Percentiles rank a stretch among this genome's conserved stretches.
Conservation (phyloP, 163 green algal genomes). For the Volvox carteri region DNA sequence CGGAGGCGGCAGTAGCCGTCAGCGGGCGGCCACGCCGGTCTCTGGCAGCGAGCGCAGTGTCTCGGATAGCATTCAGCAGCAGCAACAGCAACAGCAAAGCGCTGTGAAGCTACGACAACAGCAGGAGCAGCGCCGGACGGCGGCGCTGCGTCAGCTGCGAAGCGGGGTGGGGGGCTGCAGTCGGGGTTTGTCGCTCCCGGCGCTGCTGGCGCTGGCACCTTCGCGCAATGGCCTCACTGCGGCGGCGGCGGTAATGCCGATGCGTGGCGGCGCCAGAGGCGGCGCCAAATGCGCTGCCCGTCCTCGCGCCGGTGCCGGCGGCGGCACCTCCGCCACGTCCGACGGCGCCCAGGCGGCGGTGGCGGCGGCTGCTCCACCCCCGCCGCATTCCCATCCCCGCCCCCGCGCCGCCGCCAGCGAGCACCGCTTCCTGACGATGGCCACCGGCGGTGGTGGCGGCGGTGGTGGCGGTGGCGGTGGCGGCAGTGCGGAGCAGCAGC, state of each 20-base stretch:
- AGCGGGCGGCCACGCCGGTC: not conserved
- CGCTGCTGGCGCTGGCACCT: constrained; percentile 11
- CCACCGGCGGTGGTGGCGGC: constrained; percentile 3
- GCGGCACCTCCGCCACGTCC: not conserved
- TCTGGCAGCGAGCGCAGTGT: constrained; percentile 6
- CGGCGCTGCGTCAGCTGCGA: constrained; percentile 3
- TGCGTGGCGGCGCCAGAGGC: not conserved
- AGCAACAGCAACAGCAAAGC: not conserved
- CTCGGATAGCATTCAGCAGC: not conserved
- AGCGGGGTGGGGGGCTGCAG: constrained; percentile 6
- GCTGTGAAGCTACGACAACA: not conserved
- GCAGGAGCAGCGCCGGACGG: not conserved
- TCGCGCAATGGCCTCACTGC: not conserved
- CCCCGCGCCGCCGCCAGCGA: constrained; percentile 42
- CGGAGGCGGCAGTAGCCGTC: not conserved
- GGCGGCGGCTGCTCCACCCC: not conserved
- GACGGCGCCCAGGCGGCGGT: not conserved
- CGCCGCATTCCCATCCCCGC: not conserved
- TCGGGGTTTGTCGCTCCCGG: constrained; percentile 7
- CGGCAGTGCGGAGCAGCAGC: constrained; percentile 22
- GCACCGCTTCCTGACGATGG: constrained; percentile 42
- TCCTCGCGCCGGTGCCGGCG: not conserved
- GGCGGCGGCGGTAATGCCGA: no score
- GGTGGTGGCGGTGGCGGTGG: constrained; percentile 19
- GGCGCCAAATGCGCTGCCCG: not conserved